Evolutionary conservation across 805 yeast genomes (phyloP).

Genomic region (Ogataea kodamae): DNA sequence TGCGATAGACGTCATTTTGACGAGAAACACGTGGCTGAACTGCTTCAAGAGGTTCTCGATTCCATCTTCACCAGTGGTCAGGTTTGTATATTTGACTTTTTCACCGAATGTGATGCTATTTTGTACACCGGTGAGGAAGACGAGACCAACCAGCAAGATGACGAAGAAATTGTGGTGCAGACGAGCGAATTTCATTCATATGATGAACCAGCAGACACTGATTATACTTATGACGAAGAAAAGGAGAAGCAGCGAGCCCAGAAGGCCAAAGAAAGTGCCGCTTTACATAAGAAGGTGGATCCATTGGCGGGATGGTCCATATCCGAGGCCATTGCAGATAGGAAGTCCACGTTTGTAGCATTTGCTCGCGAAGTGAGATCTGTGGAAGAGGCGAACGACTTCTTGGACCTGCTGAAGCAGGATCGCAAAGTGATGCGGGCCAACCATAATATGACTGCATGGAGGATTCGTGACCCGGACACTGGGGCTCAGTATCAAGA

Average conservation of each 20-base stretch:
- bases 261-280: slow-evolving; percentile 3
- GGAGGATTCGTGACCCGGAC: slow-evolving; percentile 60
- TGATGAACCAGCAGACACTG: slow-evolving; percentile 1
- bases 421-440: slow-evolving; percentile 70
- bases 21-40: slow-evolving; percentile 44
- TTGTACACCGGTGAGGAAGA: slow-evolving; percentile 37
- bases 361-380: slow-evolving; percentile 61
- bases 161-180: slow-evolving; percentile 23
- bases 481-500: slow-evolving; percentile 67
- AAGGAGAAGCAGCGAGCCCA: slow-evolving; percentile 27
- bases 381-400: slow-evolving; percentile 62
- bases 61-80: slow-evolving; percentile 53
- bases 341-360: slow-evolving; percentile 84
- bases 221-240: slow-evolving; percentile 28
- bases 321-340: slow-evolving; percentile 75
- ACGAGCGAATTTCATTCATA: slow-evolving; percentile 3
- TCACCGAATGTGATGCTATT: slow-evolving; percentile 61
- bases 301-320: slow-evolving; percentile 70
- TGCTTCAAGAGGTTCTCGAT: slow-evolving; percentile 50
- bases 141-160: too few relatives aligned
- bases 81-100: slow-evolving; percentile 77
- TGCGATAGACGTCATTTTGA: slow-evolving; percentile 32
- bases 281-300: slow-evolving; percentile 29
- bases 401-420: slow-evolving; percentile 48
- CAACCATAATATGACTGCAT: slow-evolving; percentile 80